phyloP scores from a whole-genome alignment of 73 alveolate species.

The Stentor coeruleus region DNA sequence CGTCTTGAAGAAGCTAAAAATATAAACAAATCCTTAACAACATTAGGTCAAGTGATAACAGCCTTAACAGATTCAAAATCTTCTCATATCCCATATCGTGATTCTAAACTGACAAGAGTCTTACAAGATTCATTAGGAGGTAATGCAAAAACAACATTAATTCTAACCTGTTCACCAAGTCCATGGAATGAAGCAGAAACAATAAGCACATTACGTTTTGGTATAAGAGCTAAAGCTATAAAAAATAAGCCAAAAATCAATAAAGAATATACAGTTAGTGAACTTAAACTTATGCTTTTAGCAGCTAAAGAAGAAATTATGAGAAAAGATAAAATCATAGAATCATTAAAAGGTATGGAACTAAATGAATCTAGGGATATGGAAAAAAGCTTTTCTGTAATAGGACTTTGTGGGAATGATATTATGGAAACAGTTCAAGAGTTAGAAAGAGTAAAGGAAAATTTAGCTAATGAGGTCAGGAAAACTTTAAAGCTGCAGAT shows the following conservation, averaged over 20 bases:
- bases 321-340: slow-evolving; percentile 8
- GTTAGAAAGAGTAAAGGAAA: background rate
- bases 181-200: slow-evolving; percentile 90
- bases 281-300: slow-evolving; percentile 40
- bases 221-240: slow-evolving; percentile 92
- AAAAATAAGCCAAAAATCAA: slow-evolving; percentile 76
- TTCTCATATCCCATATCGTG: slow-evolving; percentile 85
- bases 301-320: slow-evolving; percentile 40
- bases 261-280: slow-evolving; percentile 67
- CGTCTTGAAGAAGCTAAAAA: slow-evolving; percentile 87
- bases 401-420: background rate
- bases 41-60: slow-evolving; percentile 78
- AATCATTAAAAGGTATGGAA: background rate
- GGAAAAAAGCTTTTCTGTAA: background rate
- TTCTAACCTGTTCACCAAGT: slow-evolving; percentile 72
- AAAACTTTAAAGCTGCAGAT: background rate
- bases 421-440: background rate
- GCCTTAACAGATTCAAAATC: slow-evolving; percentile 38
- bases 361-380: background rate
- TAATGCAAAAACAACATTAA: slow-evolving; percentile 86
- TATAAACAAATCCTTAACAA: slow-evolving; percentile 77
- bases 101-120: slow-evolving; percentile 94
- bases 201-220: slow-evolving; percentile 86
- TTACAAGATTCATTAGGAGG: slow-evolving; percentile 94
- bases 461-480: background rate